Conservation (phyloP, 306 rosid genomes). For the Lathyrus tuberosus region DNA sequence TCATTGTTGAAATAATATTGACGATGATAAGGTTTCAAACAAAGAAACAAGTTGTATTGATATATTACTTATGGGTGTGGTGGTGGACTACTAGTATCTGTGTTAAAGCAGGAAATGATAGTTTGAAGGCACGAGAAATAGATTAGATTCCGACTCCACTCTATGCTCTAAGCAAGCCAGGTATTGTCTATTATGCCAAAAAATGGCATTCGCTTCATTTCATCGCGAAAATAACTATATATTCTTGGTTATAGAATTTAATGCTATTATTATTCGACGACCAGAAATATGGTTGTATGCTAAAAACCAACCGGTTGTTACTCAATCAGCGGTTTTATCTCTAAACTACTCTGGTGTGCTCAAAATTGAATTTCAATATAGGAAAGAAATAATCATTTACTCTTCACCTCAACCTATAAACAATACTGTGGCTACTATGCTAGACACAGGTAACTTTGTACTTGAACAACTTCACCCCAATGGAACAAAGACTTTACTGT, state of each 20-base stretch:
- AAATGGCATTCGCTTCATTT: too few relatives aligned
- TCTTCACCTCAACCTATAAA: too few relatives aligned
- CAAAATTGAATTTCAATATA: too few relatives aligned
- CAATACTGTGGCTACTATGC: too few relatives aligned
- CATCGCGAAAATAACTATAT: rapidly evolving
- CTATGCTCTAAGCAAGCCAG: background rate
- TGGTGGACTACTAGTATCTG: background rate
- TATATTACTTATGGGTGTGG: background rate
- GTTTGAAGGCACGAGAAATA: slow-evolving; percentile 25
- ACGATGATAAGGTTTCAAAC: background rate
- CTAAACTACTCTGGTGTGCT: too few relatives aligned
- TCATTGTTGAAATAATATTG: background rate
- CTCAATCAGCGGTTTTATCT: background rate
- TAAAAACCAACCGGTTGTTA: background rate
- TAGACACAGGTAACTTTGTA: too few relatives aligned
- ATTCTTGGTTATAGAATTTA: background rate
- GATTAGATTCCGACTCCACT: background rate
- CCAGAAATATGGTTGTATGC: background rate
- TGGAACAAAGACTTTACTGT: too few relatives aligned
- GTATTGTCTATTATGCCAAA: background rate
- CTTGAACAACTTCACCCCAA: too few relatives aligned
- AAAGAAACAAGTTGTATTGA: background rate
- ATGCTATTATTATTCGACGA: too few relatives aligned
- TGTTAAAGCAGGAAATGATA: background rate
- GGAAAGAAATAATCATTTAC: too few relatives aligned